Evolutionary conservation across 1,139 yeast species (phyloP).

Genomic region (Taphrina flavorubra): DNA sequence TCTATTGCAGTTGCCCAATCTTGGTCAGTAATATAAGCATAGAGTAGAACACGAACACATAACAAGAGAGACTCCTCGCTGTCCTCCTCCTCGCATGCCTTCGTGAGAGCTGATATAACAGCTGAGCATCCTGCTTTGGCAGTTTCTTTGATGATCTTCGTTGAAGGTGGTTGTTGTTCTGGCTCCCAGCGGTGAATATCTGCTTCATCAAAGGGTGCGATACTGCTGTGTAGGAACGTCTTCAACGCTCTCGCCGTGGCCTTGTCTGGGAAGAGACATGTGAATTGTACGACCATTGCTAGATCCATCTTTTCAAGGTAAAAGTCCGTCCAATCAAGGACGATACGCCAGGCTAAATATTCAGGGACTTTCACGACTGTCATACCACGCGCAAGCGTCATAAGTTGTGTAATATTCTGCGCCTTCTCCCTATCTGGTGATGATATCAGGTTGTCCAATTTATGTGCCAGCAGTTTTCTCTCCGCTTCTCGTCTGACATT

Average conservation of each 20-base stretch:
- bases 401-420: conserved; percentile 56
- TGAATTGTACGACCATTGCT: conserved; percentile 58
- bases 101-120: background rate
- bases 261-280: conserved; percentile 63
- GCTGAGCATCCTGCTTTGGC: background rate
- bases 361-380: conserved; percentile 68
- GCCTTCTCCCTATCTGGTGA: conserved; percentile 56
- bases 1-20: conserved; percentile 22
- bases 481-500: conserved; percentile 64
- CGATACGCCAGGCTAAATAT: conserved; percentile 72
- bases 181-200: conserved; percentile 9
- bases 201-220: conserved; percentile 61
- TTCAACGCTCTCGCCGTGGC: conserved; percentile 65
- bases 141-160: background rate
- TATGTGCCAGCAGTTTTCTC: conserved; percentile 63
- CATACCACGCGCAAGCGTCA: conserved; percentile 72
- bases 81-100: background rate
- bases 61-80: background rate
- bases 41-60: conserved; percentile 2
- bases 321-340: conserved; percentile 77
- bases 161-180: background rate
- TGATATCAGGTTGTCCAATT: conserved; percentile 60
- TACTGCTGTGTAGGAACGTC: conserved; percentile 62
- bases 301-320: conserved; percentile 61
- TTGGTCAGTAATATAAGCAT: background rate